Percentiles rank a stretch among this genome's conserved stretches.
Evolutionary conservation across 176 grass and related monocot species (phyloP).

Genomic region (Aegilops tauschii): DNA sequence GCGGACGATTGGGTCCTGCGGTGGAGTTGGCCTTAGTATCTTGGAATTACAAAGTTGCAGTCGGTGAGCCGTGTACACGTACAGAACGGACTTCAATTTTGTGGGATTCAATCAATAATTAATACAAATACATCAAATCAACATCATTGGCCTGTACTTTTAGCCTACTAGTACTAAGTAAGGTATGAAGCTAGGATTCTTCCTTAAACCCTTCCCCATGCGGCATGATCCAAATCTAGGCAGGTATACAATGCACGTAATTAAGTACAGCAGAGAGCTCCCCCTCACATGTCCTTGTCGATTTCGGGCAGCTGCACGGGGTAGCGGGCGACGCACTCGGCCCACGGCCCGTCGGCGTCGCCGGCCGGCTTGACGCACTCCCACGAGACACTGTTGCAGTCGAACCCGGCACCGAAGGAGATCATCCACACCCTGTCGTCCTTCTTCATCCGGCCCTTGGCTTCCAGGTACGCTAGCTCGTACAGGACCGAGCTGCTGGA

Average conservation of each 20-base stretch:
- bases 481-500: constrained; percentile 50
- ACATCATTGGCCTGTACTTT: background rate
- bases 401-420: constrained; percentile 33
- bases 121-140: background rate
- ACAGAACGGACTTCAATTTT: background rate
- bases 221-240: background rate
- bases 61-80: no score
- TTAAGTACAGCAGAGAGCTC: background rate
- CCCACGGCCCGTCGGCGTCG: constrained; percentile 33
- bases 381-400: constrained; percentile 37
- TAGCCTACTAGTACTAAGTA: background rate
- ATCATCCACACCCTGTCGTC: constrained; percentile 40
- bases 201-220: background rate
- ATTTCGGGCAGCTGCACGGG: constrained; percentile 33
- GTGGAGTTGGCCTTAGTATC: no score
- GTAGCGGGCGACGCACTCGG: constrained; percentile 26
- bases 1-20: no score
- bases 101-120: background rate
- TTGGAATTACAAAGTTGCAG: no score
- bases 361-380: constrained; percentile 29
- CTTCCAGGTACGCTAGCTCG: constrained; percentile 35
- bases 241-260: background rate
- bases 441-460: constrained; percentile 19
- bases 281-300: background rate
- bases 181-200: background rate